Percentiles rank a stretch among this genome's conserved stretches.
Conservation (phyloP, 768 basidiomycete genomes). For the Pseudohyphozyma bogoriensis region DNA sequence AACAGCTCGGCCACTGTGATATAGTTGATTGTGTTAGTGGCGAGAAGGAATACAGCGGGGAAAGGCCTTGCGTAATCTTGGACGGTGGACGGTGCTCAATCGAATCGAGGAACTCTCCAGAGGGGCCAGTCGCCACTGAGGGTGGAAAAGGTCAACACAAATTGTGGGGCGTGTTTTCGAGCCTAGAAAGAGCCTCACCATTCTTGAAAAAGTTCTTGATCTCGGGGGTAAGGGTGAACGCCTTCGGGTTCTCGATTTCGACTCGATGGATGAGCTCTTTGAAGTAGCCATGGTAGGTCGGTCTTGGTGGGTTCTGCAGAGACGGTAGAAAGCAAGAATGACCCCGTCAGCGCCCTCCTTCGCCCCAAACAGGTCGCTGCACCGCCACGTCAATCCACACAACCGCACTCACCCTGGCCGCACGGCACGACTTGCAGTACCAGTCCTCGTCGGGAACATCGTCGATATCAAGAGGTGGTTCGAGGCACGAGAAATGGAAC, state of each 20-base stretch:
- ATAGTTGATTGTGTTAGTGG: background rate
- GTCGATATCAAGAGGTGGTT: slow-evolving; percentile 81
- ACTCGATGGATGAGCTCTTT: slow-evolving; percentile 24
- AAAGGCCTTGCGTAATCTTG: slow-evolving; percentile 21
- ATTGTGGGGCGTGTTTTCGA: no score
- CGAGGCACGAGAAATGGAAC: slow-evolving; percentile 92
- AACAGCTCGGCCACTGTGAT: slow-evolving; percentile 38
- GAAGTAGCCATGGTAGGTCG: slow-evolving; percentile 18
- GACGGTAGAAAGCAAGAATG: background rate
- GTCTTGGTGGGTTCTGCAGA: slow-evolving; percentile 24
- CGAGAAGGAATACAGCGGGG: slow-evolving; percentile 1
- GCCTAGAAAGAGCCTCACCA: slow-evolving; percentile 14
- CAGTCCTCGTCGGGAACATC: slow-evolving; percentile 63
- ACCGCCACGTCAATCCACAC: no score
- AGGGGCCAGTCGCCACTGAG: slow-evolving; percentile 66
- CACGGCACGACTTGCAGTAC: slow-evolving; percentile 53
- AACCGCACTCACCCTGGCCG: slow-evolving; percentile 37
- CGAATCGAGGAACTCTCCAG: slow-evolving; percentile 70
- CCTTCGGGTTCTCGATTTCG: slow-evolving; percentile 29
- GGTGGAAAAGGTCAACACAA: background rate
- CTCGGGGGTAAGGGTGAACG: slow-evolving; percentile 26
- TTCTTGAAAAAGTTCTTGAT: slow-evolving; percentile 29
- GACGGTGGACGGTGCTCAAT: slow-evolving; percentile 29
- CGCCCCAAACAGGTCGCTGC: no score
- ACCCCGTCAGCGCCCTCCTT: background rate